phyloP scores from a whole-genome alignment of 345 rosid genomes.

The Ceriops decandra region DNA sequence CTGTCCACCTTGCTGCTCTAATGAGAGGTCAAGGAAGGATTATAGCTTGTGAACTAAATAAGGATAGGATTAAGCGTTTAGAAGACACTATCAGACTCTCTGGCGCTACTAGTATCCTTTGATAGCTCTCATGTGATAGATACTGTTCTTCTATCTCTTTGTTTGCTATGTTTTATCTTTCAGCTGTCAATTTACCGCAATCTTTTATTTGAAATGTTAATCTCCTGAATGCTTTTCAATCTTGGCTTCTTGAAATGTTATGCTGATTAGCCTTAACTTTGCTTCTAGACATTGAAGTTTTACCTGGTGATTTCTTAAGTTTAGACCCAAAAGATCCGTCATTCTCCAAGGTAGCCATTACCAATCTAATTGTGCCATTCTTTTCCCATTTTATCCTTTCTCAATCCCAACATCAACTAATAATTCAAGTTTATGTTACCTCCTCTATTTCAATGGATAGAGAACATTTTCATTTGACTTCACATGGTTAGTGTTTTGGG shows the following conservation, averaged over 20 bases:
- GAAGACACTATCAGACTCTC: slow-evolving; percentile 70
- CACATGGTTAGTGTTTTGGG: no score
- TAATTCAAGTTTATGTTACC: no score
- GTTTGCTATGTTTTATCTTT: not conserved
- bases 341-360: slow-evolving; percentile 47
- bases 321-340: slow-evolving; percentile 56
- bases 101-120: slow-evolving; percentile 83
- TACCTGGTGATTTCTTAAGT: slow-evolving; percentile 65
- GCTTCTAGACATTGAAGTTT: slow-evolving; percentile 51
- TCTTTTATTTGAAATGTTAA: not conserved
- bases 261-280: slow-evolving; percentile 32
- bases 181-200: not conserved
- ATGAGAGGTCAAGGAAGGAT: slow-evolving; percentile 77
- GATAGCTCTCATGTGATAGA: slow-evolving; percentile 4
- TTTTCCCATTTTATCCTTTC: no score
- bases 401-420: no score
- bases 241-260: not conserved
- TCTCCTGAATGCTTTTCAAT: not conserved
- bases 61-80: slow-evolving; percentile 65
- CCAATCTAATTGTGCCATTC: no score
- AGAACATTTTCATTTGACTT: no score
- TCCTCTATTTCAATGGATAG: no score
- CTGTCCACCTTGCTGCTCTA: slow-evolving; percentile 89
- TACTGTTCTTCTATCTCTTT: not conserved
- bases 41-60: slow-evolving; percentile 73